These are phyloP conservation scores for Quercus lobata DNA, from an alignment of 331 rosid genomes.

Conservation along the genomic window DNA sequence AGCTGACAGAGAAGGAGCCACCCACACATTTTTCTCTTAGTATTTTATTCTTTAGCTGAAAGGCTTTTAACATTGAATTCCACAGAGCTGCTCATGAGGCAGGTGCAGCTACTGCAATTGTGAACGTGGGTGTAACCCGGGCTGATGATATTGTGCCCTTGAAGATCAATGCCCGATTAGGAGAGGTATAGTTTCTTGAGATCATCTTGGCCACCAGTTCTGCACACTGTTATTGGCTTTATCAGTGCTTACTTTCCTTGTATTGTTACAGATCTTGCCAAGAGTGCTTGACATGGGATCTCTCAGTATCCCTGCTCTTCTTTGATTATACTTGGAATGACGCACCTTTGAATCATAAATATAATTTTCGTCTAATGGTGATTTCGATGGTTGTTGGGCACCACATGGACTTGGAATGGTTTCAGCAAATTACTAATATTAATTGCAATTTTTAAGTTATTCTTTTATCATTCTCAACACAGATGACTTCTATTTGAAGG, in stretches of 20 bases:
- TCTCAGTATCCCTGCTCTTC: constrained; percentile 53
- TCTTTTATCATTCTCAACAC: not conserved
- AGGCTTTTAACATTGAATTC: constrained; percentile 9
- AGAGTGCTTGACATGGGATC: constrained; percentile 83
- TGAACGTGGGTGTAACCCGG: constrained; percentile 74
- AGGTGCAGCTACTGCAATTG: constrained; percentile 86
- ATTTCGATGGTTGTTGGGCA: not conserved
- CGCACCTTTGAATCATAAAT: not conserved
- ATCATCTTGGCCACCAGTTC: no score
- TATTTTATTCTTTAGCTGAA: not conserved
- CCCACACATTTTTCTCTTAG: not conserved
- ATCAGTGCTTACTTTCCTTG: no score
- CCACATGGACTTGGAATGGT: not conserved
- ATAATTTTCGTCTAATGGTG: not conserved
- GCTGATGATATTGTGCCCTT: constrained; percentile 85
- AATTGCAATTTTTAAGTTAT: not conserved
- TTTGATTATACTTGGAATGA: constrained; percentile 11
- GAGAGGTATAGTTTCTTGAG: constrained; percentile 51
- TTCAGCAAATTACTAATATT: not conserved
- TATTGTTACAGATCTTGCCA: constrained; percentile 58
- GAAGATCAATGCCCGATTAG: constrained; percentile 83
- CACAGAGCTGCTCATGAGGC: constrained; percentile 82
- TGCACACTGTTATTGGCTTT: no score
- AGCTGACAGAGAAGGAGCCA: not conserved
- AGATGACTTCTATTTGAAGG: not conserved